A percentile compares a stretch with the other conserved stretches of the same genome.
These are phyloP conservation scores for Candida sonorensis DNA, from an alignment of 805 yeast genomes.

Conservation along the genomic window DNA sequence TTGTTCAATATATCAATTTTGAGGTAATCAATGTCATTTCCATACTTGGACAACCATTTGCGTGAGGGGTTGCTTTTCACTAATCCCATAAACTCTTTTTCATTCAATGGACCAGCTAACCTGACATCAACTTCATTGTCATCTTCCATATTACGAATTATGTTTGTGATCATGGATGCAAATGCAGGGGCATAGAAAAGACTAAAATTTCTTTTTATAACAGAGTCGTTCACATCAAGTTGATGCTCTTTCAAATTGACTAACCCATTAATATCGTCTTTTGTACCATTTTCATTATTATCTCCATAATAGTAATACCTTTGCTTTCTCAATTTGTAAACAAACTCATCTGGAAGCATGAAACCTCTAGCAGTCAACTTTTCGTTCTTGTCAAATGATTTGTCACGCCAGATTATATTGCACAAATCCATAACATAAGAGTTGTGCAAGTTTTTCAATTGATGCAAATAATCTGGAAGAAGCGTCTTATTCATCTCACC, in stretches of 20 bases:
- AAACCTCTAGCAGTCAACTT: conserved; percentile 33
- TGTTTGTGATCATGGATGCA: conserved; percentile 35
- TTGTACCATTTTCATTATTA: conserved; percentile 16
- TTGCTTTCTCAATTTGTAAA: conserved; percentile 23
- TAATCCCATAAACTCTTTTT: conserved; percentile 31
- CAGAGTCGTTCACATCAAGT: too few relatives aligned
- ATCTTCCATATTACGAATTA: conserved; percentile 44
- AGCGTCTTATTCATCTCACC: conserved; percentile 9
- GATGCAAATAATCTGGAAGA: conserved; percentile 9
- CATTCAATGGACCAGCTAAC: conserved; percentile 49
- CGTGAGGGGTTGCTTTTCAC: neutral
- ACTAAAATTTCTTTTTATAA: conserved; percentile 26
- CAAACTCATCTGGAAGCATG: conserved; percentile 28
- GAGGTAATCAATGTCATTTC: conserved; percentile 34
- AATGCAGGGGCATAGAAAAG: conserved; percentile 48
- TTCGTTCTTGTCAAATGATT: conserved; percentile 35
- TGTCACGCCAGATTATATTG: conserved; percentile 51
- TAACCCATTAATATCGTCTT: conserved; percentile 10
- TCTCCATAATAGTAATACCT: conserved; percentile 20
- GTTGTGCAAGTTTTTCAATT: conserved; percentile 34
- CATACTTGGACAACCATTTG: conserved; percentile 19
- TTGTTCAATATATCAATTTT: conserved; percentile 37
- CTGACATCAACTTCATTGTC: conserved; percentile 27
- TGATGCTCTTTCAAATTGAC: too few relatives aligned
- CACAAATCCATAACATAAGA: conserved; percentile 49